Conservation (phyloP, 2,329 filamentous ascomycete species). For the Teratosphaeria destructans region DNA sequence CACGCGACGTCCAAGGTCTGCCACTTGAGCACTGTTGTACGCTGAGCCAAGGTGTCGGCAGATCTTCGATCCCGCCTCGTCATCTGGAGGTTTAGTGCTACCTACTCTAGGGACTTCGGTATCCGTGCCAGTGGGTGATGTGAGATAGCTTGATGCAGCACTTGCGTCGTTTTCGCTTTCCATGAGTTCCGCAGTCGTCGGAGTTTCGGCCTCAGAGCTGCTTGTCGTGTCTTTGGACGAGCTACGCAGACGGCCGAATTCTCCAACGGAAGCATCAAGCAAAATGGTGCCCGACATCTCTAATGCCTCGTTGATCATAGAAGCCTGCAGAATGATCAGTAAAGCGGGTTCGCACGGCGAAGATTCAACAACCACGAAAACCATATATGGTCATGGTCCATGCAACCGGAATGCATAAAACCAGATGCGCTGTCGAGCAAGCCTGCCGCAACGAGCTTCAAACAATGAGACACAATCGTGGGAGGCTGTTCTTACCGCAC, state of each 20-base stretch:
- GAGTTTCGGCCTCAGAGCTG: neutral
- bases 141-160: neutral
- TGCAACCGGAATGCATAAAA: too few relatives aligned
- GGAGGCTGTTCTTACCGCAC: too few relatives aligned
- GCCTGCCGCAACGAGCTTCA: too few relatives aligned
- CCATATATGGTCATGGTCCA: too few relatives aligned
- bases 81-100: neutral
- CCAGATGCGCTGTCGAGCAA: too few relatives aligned
- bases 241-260: slow-evolving; percentile 9
- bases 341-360: too few relatives aligned
- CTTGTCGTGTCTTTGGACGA: neutral
- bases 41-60: slow-evolving; percentile 2
- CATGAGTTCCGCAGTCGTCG: neutral
- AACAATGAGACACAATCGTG: too few relatives aligned
- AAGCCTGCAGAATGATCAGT: slow-evolving; percentile 15
- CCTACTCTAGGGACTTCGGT: neutral
- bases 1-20: neutral
- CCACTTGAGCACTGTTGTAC: neutral
- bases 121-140: neutral
- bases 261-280: slow-evolving; percentile 21
- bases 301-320: slow-evolving; percentile 35
- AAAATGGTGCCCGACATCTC: slow-evolving; percentile 36
- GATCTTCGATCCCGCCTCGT: neutral
- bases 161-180: neutral
- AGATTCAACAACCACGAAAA: too few relatives aligned